Evolutionary conservation across 2,329 filamentous ascomycete species (phyloP), one percentile per base, ranked within the genome.

Genomic region (Penicillium brevicompactum): DNA sequence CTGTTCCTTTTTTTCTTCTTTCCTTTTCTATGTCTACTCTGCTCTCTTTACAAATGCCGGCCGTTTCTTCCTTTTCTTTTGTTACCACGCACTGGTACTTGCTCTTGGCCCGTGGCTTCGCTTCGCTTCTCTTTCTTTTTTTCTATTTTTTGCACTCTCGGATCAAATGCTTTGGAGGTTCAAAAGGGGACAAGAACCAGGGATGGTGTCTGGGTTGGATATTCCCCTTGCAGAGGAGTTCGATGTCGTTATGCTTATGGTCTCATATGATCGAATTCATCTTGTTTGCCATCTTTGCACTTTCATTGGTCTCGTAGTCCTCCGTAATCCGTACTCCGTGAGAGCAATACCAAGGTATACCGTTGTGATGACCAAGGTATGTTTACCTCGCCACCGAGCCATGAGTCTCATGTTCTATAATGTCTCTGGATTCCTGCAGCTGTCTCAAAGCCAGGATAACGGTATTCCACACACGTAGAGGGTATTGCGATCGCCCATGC

Each of bases 391-490:
- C 18, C 2, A 18, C 18, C 18, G 2, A 18, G 18, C 18, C 18
- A 18, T 18, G 18, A 18, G 18, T 18, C 18, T 18, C 18, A 18
- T 2, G 18, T 18, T 18, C 18, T 18, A 18, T 18, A 18, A 18
- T 18, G 34, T 37, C 37, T 30, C 21, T 48, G 54, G 57, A 57
- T 58, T 53, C 57, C 57, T 62, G 57, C 57, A 58, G 49, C 16
- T 52, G 34, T 37, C 32, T 30, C 13, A 38, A 57, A 41, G 60
- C 61, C 53, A 64, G 61, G 61, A 64, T 64, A 49, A 18, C 30
- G 30, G 30, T 7, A 60, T 59, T 62, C 56, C 45, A 51, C 60
- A 60, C 59, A 51, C 58, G 18, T 18, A 18, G 46, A 46, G 41
- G 32, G 34, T 41, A 46, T 30, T 52, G 43, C 58, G 61, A 63